Evolutionary conservation across 257 asterid genomes (phyloP), one percentile per base, ranked within the genome.

Genomic region (Linderniella brevidens): DNA sequence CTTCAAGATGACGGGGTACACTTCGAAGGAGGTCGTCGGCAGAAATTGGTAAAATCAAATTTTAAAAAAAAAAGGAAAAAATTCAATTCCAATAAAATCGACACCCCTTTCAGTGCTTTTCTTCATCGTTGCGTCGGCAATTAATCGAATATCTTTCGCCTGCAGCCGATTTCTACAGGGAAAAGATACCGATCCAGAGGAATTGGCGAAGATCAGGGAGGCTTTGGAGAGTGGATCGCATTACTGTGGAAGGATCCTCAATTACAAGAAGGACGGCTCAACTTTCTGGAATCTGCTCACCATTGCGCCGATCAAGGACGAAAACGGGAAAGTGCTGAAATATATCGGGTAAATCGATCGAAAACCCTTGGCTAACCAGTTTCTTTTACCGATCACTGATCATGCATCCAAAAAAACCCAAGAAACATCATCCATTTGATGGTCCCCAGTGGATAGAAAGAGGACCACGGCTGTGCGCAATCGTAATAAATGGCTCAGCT

Each of bases 231-330:
- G 43, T 9, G 96, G 96, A 32, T 19, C 70, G 1, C 75, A 55
- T 54, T 90, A 79, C 18, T 90, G 98, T 39, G 98, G 96, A 47
- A 78, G 98, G 60, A 61, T 90, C 64, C 81, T 85, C 13, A 90
- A 90, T 53, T 90, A 90, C 75, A 90, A 90, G 76, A 90, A 90
- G 25, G 98, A 90, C 56, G 96, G 96, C 15, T 73, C 96, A 9
- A 85, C 96, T 35, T 85, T 90, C 57, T 90, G 98, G 98, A 90
- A 90, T 62, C 79, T 90, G 17, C 93, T 90, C 50, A 90, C 98
- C 0, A 90, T 90, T 62, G 60, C 98, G 8, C 98, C 98, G 15
- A 90, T 90, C 60, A 90, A 90, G 63, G 94, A 90, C 65, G 96
- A 85, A 58, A 68, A 53, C 18, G 96, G 94, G 11, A 74, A 77